Base-by-base conservation (phyloP, 164 flowering plant species). In the Berberis vulgaris region DNA sequence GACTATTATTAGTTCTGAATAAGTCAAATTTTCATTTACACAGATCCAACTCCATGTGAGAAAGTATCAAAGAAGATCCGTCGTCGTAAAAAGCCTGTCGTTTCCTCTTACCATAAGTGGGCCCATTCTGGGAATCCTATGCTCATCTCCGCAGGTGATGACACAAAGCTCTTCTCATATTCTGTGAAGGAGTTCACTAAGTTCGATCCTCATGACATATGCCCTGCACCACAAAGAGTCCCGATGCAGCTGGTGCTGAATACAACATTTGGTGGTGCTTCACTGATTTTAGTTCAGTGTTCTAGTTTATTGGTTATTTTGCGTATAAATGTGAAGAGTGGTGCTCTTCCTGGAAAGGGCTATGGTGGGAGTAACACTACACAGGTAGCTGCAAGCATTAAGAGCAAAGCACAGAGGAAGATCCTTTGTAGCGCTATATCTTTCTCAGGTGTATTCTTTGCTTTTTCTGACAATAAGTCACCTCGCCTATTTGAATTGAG, bases 121-220 rank as follows among this genome's bases (percentile, higher is more conserved):
- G 98, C 98, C 7, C 94, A 86, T 72, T 58, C 80, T 69, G 96
- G 92, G 44, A 89, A 91, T 53, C 98, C 99, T n/a, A 95, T 95
- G 98, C 97, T 95, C 63, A 83, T 95, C 54, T 95, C 99, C 40
- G 98, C 86, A 68, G 98, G 98, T 66, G 99, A 95, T 81, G 98
- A 95, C 67, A 79, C 97, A 10, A 91, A 90, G 75, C 87, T 95
- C 41, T 86, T 81, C 83, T 97, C 99, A n/a, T 91, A 89, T 72
- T 81, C 96, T 67, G 88, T 73, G 57, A 77, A 74, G 66, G 92
- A 89, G 71, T 91, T 95, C 68, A 85, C 89, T 49, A 82, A 81
- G 68, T 95, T 86, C 67, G 76, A 88, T 61, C 98, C 99, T 13
- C 98, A 91, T 84, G 99, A 95, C 80, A 84, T 95, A 54, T 95